Conservation (phyloP, 345 rosid genomes). For the Iberis pinnata region DNA sequence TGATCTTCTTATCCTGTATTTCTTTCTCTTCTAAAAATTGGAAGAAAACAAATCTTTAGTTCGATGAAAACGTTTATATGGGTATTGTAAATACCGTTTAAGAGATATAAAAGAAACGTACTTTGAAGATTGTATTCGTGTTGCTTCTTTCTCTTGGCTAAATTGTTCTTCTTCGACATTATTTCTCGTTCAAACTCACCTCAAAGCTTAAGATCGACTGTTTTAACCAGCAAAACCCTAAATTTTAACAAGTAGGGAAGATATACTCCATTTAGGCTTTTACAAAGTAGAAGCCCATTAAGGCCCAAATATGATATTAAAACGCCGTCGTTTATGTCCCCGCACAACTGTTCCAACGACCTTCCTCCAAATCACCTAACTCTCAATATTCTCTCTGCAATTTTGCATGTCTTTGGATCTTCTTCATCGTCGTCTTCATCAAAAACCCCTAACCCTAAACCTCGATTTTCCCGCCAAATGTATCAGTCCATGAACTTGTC, state of each 20-base stretch:
- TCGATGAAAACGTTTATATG: background rate
- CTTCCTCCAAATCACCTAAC: constrained; percentile 1
- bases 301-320: background rate
- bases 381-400: constrained; percentile 14
- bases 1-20: constrained; percentile 50
- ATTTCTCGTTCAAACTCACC: background rate
- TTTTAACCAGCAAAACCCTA: constrained; percentile 28
- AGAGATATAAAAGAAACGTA: constrained; percentile 18
- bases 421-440: constrained; percentile 16
- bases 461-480: constrained; percentile 39
- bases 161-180: constrained; percentile 96
- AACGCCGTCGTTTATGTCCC: background rate
- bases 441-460: constrained; percentile 27
- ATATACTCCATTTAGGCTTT: background rate
- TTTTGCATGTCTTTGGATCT: constrained; percentile 6
- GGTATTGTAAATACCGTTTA: background rate
- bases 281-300: background rate
- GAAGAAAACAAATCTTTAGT: background rate
- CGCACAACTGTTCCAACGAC: constrained; percentile 24
- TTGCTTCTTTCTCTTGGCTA: constrained; percentile 70
- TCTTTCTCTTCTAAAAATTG: constrained; percentile 62
- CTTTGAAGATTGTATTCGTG: constrained; percentile 81
- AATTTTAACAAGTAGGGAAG: background rate
- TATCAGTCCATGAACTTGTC: constrained; percentile 37
- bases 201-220: background rate